phyloP scores from a whole-genome alignment of 495 filamentous ascomycete species.

The Sphaerosporella brunnea region DNA sequence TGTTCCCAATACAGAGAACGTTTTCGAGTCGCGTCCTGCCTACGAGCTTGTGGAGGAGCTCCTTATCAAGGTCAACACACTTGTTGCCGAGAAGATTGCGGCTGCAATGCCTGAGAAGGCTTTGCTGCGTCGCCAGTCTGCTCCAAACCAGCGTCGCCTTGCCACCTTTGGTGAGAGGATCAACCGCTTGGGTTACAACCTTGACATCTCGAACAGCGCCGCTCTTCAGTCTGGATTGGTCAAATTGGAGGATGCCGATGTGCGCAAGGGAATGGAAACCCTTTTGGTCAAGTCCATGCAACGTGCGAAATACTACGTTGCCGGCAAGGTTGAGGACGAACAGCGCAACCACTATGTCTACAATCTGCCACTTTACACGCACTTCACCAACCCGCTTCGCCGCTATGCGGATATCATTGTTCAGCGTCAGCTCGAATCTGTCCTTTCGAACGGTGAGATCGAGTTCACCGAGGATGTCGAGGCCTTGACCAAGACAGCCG shows the following conservation, averaged over 20 bases:
- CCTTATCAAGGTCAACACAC: conserved; percentile 71
- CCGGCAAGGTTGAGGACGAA: conserved; percentile 52
- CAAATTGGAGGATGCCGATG: conserved; percentile 64
- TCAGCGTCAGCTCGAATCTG: conserved; percentile 81
- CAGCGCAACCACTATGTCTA: conserved; percentile 73
- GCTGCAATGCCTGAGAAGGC: conserved; percentile 77
- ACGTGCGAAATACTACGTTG: conserved; percentile 84
- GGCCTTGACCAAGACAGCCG: conserved; percentile 73
- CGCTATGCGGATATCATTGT: conserved; percentile 91
- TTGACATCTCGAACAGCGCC: conserved; percentile 78
- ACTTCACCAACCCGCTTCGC: conserved; percentile 89
- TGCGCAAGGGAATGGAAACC: conserved; percentile 97
- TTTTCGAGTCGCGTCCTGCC: conserved; percentile 76
- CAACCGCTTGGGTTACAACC: conserved; percentile 71
- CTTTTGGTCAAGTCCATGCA: conserved; percentile 84
- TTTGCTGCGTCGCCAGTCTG: conserved; percentile 66
- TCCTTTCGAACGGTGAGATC: conserved; percentile 61
- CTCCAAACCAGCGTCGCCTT: conserved; percentile 72
- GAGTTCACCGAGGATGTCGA: conserved; percentile 86
- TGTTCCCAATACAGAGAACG: conserved; percentile 85
- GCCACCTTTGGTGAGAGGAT: conserved; percentile 84
- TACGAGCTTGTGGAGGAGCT: conserved; percentile 93
- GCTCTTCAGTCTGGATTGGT: conserved; percentile 84
- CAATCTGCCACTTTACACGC: conserved; percentile 86
- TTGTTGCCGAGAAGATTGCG: conserved; percentile 70